Conservation (phyloP, 495 filamentous ascomycete genomes). For the Neurospora sp. region DNA sequence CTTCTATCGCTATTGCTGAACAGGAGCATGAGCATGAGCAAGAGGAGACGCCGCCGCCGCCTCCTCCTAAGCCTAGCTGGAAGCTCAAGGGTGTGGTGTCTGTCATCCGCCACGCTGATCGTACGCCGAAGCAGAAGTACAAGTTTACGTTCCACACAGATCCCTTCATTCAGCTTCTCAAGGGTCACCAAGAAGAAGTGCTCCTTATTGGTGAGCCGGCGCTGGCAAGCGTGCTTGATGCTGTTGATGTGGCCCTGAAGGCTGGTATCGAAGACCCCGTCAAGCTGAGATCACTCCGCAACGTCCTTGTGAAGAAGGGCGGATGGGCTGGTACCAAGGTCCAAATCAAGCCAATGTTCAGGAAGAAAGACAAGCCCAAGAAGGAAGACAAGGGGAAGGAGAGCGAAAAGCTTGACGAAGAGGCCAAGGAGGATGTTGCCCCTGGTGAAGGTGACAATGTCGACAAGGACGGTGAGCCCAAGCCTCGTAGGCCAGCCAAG, state of each 20-base stretch:
- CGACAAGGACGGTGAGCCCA: slow-evolving; percentile 4
- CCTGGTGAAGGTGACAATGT: slow-evolving; percentile 4
- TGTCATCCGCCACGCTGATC: slow-evolving; percentile 89
- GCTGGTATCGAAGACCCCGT: slow-evolving; percentile 72
- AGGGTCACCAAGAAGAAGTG: slow-evolving; percentile 92
- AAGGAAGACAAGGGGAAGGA: slow-evolving; percentile 34
- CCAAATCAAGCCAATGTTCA: slow-evolving; percentile 98
- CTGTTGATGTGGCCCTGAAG: slow-evolving; percentile 67
- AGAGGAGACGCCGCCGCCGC: slow-evolving; percentile 49
- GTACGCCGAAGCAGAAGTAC: slow-evolving; percentile 97
- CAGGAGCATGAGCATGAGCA: slow-evolving; percentile 11
- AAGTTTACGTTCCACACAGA: slow-evolving; percentile 98
- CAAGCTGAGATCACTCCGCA: slow-evolving; percentile 75
- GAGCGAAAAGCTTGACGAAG: slow-evolving; percentile 9
- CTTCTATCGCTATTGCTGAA: neutral
- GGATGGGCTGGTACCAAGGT: slow-evolving; percentile 94
- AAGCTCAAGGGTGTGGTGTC: slow-evolving; percentile 98
- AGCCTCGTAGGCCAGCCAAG: slow-evolving; percentile 34
- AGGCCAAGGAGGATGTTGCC: slow-evolving; percentile 1
- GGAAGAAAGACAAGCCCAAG: slow-evolving; percentile 55
- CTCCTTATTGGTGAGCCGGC: slow-evolving; percentile 87
- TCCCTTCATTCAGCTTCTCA: slow-evolving; percentile 88
- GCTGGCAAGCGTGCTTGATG: slow-evolving; percentile 76
- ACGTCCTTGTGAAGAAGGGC: slow-evolving; percentile 83
- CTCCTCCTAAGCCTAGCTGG: slow-evolving; percentile 91